Conservation (phyloP, 495 filamentous ascomycete species). For the Hypoxylon subgilvum region DNA sequence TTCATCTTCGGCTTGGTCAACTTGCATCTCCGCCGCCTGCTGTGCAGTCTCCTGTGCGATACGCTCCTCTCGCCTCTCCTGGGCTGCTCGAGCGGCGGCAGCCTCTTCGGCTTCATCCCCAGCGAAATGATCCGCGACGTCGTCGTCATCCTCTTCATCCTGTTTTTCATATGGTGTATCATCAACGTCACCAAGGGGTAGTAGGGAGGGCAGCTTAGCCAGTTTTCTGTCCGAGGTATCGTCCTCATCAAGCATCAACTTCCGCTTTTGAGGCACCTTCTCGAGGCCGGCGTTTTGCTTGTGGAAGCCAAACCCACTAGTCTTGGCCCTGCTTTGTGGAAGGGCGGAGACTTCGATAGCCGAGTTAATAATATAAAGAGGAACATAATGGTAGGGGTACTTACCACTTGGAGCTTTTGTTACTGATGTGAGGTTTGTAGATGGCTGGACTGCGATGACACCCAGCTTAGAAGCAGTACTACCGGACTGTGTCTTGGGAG, state of each 20-base stretch:
- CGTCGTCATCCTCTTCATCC: constrained; percentile 70
- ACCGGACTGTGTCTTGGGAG: constrained; percentile 59
- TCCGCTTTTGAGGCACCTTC: constrained; percentile 70
- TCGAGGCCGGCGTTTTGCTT: constrained; percentile 69
- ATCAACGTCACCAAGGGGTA: constrained; percentile 67
- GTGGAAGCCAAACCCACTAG: constrained; percentile 84
- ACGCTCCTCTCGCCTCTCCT: constrained; percentile 57
- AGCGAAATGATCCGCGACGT: constrained; percentile 74
- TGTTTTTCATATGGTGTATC: constrained; percentile 64
- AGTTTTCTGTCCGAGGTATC: constrained; percentile 83
- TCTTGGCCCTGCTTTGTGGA: constrained; percentile 70
- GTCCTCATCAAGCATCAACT: constrained; percentile 85
- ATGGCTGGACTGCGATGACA: constrained; percentile 38
- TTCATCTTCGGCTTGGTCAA: constrained; percentile 50
- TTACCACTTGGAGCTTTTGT: constrained; percentile 35
- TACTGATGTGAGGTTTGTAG: constrained; percentile 26
- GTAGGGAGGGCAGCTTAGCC: constrained; percentile 80
- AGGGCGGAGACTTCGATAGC: constrained; percentile 52
- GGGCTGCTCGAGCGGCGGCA: constrained; percentile 77
- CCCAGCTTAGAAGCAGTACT: constrained; percentile 49
- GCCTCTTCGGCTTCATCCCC: constrained; percentile 86
- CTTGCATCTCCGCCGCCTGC: constrained; percentile 53
- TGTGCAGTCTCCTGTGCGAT: constrained; percentile 59
- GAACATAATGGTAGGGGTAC: constrained; percentile 10
- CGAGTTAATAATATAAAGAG: constrained; percentile 8